Evolutionary conservation across 176 grass and related monocot species (phyloP).

Genomic region (Oryza meyeriana): DNA sequence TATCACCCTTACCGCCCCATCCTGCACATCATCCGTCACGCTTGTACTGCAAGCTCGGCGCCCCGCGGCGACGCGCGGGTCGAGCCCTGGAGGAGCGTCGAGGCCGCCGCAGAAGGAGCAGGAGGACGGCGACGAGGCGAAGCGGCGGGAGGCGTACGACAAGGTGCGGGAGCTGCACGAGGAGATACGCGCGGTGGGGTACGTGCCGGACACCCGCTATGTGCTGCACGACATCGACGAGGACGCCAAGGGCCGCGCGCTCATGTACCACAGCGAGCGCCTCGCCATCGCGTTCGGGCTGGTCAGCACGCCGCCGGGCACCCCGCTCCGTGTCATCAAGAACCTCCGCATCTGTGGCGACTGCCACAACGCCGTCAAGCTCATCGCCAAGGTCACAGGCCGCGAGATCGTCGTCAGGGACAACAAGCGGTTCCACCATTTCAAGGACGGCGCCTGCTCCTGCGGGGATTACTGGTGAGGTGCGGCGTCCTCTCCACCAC

Average conservation of each 20-base stretch:
- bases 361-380: slow-evolving; percentile 86
- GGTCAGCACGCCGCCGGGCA: slow-evolving; percentile 65
- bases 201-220: slow-evolving; percentile 72
- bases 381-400: slow-evolving; percentile 72
- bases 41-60: slow-evolving; percentile 69
- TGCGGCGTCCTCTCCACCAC: slow-evolving; percentile 28
- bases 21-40: slow-evolving; percentile 39
- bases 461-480: slow-evolving; percentile 95
- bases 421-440: slow-evolving; percentile 92
- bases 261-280: slow-evolving; percentile 96
- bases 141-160: slow-evolving; percentile 66
- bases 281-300: slow-evolving; percentile 82
- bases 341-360: slow-evolving; percentile 91
- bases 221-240: slow-evolving; percentile 83
- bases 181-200: slow-evolving; percentile 65
- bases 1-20: slow-evolving; percentile 21
- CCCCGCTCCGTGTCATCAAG: slow-evolving; percentile 81
- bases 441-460: slow-evolving; percentile 76
- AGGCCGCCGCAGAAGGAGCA: not conserved
- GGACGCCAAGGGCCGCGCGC: slow-evolving; percentile 69
- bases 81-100: slow-evolving; percentile 35
- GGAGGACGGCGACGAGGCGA: slow-evolving; percentile 10
- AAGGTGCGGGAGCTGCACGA: slow-evolving; percentile 70
- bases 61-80: slow-evolving; percentile 43
- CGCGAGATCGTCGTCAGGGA: slow-evolving; percentile 87